Evolutionary conservation across 1,284 basidiomycete genomes (phyloP), one percentile per base, ranked within the genome.

Genomic region (Apiotrichum domesticum): DNA sequence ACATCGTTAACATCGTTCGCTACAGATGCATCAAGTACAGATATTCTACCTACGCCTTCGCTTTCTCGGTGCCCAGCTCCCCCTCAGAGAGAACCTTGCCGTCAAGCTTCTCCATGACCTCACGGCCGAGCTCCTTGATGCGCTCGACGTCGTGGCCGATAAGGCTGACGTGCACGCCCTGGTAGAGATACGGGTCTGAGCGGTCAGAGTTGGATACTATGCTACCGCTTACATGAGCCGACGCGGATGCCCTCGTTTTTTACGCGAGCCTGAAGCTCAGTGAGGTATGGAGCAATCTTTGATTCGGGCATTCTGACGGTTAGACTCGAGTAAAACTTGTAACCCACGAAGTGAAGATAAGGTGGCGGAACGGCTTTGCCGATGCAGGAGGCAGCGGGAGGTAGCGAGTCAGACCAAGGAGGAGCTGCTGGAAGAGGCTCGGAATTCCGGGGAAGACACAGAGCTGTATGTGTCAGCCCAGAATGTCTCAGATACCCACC

Each of bases 401-500:
- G 70, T 86, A 90, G 1, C 84, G 82, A 35, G 82, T 83, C 34
- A 94, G 76, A 14, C 81, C 83, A 52, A 85, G 80, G 35, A 93
- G 78, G 79, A 94, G 85, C 70, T 84, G 84, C 67, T 89, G 85
- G 77, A 93, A 95, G 21, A 95, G 80, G 1, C 81, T 78, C 0
- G 92, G 92, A 52, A 95, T 90, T n/a, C 91, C 92, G 0, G 92
- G 92, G 73, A 95, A 86, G 29, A 95, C 79, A 74, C 88, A 94
- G 3, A 95, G 79, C 77, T 76, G 57, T 29, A 13, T 34, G n/a
- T 4, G 43, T 61, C 45, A 61, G 56, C 14, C 32, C 3, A 32
- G 4, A 11, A 6, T 10, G 11, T n/a, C 6, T 10, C n/a, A 33
- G 9, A 4, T 29, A 64, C 70, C 44, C 56, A 76, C 75, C 64